A percentile compares a stretch with the other conserved stretches of the same genome.
Conservation (phyloP, 2,329 filamentous ascomycete species). For the Pleurostoma richardsiae region DNA sequence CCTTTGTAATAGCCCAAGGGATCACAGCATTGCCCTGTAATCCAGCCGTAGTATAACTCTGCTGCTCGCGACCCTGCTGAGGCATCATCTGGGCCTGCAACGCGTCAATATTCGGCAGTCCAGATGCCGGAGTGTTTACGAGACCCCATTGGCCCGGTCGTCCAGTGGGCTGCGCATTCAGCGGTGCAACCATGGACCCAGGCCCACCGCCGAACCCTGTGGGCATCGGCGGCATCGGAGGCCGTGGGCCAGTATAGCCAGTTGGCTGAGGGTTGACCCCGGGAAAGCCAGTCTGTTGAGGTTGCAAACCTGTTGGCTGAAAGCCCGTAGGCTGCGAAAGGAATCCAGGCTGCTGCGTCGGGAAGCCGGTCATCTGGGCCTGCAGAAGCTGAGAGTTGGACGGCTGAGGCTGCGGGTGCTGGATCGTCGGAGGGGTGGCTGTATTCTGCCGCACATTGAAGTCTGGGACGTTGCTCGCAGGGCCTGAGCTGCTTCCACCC, state of each 20-base stretch:
- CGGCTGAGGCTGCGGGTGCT: constrained; percentile 69
- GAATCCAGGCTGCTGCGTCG: constrained; percentile 52
- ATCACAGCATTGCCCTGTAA: constrained; percentile 92
- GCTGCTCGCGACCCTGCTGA: constrained; percentile 82
- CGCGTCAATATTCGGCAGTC: constrained; percentile 89
- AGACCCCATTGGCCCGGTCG: constrained; percentile 96
- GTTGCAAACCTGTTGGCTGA: constrained; percentile 50
- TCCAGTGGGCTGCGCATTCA: constrained; percentile 94
- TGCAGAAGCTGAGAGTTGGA: constrained; percentile 65
- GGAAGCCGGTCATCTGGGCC: constrained; percentile 65
- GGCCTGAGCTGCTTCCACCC: constrained; percentile 39
- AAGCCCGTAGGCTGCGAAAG: constrained; percentile 34
- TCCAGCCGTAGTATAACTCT: constrained; percentile 76
- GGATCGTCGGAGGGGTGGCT: constrained; percentile 47
- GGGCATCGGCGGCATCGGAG: constrained; percentile 79
- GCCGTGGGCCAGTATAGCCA: constrained; percentile 75
- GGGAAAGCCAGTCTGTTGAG: constrained; percentile 67
- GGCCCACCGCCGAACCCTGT: constrained; percentile 47
- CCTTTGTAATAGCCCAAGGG: constrained; percentile 97
- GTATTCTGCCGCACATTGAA: constrained; percentile 52
- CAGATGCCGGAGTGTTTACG: constrained; percentile 85
- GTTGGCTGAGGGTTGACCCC: constrained; percentile 67
- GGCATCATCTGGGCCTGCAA: constrained; percentile 96
- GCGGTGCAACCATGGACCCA: constrained; percentile 62
- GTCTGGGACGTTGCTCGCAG: constrained; percentile 62